These are phyloP conservation scores for Oryza punctata DNA, from an alignment of 176 grass and related monocot species.

Conservation along the genomic window DNA sequence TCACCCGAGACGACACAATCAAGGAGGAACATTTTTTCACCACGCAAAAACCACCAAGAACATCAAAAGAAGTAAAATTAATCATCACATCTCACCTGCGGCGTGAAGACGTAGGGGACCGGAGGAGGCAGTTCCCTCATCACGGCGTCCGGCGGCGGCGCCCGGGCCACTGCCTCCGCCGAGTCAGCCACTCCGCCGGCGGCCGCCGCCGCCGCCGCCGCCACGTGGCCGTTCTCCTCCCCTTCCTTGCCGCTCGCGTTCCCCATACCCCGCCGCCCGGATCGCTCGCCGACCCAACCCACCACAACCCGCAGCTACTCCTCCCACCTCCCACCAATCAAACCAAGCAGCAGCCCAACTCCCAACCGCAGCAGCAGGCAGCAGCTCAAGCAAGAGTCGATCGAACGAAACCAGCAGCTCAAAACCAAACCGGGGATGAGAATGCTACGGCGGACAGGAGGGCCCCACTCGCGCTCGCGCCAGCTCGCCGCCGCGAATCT, in stretches of 20 bases:
- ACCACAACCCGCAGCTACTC: not conserved
- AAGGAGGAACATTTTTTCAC: not conserved
- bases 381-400: constrained; percentile 2
- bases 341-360: not conserved
- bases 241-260: constrained; percentile 64
- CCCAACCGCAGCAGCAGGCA: not conserved
- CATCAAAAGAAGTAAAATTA: not conserved
- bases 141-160: constrained; percentile 44
- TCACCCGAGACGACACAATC: not conserved
- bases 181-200: constrained; percentile 12
- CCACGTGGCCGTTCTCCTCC: constrained; percentile 57
- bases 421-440: not conserved
- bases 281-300: not conserved
- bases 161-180: not conserved
- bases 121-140: constrained; percentile 45
- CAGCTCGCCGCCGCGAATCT: not conserved
- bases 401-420: constrained; percentile 1
- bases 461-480: too few relatives aligned
- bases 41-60: constrained; percentile 12
- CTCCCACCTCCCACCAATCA: not conserved
- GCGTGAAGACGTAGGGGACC: constrained; percentile 57
- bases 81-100: constrained; percentile 81
- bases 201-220: not conserved
- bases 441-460: not conserved
- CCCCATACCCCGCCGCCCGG: constrained; percentile 49